Percentiles rank a stretch among this genome's conserved stretches.
Conservation (phyloP, 768 basidiomycete genomes). For the Agrocybe chaxingu region DNA sequence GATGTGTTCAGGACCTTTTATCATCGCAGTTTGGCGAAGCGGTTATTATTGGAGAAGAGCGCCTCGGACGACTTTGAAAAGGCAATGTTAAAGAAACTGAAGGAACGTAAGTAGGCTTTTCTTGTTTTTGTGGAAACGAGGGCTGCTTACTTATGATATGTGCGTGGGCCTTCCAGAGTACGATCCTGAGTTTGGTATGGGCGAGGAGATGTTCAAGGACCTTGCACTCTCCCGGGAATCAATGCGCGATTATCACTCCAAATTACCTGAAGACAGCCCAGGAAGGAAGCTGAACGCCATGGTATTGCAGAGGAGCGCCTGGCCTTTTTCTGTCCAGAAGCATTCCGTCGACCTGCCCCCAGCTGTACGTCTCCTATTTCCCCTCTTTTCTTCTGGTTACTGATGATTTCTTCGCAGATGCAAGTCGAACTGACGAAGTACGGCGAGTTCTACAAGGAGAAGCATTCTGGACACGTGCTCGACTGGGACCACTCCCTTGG, state of each 20-base stretch:
- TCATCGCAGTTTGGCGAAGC: conserved; percentile 82
- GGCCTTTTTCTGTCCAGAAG: conserved; percentile 71
- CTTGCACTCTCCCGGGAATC: conserved; percentile 73
- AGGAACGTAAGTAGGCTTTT: conserved; percentile 50
- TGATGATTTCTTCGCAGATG: conserved; percentile 49
- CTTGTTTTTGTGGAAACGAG: conserved; percentile 1
- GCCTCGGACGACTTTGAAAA: conserved; percentile 88
- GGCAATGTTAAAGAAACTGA: conserved; percentile 79
- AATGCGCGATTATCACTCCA: conserved; percentile 61
- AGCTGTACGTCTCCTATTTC: conserved; percentile 34
- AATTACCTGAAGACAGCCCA: conserved; percentile 32
- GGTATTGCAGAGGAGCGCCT: conserved; percentile 85
- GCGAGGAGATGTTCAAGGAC: conserved; percentile 95
- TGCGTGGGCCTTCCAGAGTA: conserved; percentile 53
- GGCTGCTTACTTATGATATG: neutral
- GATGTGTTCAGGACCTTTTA: conserved; percentile 95
- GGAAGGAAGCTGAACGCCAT: conserved; percentile 63
- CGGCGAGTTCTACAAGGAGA: conserved; percentile 67
- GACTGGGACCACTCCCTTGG: conserved; percentile 88
- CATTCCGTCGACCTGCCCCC: conserved; percentile 51
- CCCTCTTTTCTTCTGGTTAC: conserved; percentile 5
- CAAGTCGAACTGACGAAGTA: conserved; percentile 64
- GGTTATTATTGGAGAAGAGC: conserved; percentile 77
- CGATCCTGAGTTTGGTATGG: conserved; percentile 93
- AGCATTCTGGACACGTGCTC: conserved; percentile 74